phyloP scores from a whole-genome alignment of 2,329 filamentous ascomycete genomes.

The Colletotrichum sublineola region DNA sequence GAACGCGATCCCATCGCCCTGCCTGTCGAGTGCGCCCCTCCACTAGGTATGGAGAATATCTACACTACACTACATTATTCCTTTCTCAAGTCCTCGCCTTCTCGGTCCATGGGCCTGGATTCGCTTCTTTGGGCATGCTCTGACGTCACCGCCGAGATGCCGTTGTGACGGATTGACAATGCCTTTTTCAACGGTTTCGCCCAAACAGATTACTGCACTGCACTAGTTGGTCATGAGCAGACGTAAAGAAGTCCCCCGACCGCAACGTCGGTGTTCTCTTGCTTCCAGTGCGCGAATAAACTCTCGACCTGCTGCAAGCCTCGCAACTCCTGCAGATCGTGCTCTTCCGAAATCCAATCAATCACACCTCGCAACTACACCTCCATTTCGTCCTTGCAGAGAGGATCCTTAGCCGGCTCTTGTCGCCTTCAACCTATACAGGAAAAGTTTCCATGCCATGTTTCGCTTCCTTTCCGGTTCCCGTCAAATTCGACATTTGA shows the following conservation, averaged over 20 bases:
- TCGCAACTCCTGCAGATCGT: constrained; percentile 19
- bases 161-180: constrained; percentile 12
- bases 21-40: not conserved
- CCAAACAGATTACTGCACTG: constrained; percentile 28
- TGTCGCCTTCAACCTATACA: constrained; percentile 17
- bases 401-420: not conserved
- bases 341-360: constrained; percentile 16
- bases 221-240: constrained; percentile 35
- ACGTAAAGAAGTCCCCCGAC: constrained; percentile 15
- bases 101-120: constrained; percentile 7
- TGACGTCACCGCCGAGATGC: constrained; percentile 35
- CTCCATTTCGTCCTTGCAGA: not conserved
- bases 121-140: constrained; percentile 18
- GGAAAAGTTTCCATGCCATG: not conserved
- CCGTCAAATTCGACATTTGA: constrained; percentile 16
- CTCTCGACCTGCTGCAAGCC: constrained; percentile 30
- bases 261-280: constrained; percentile 18
- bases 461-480: not conserved
- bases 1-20: not conserved
- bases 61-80: no score
- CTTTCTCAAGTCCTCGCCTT: not conserved
- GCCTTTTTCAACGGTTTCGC: constrained; percentile 25
- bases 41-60: no score
- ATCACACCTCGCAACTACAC: not conserved
- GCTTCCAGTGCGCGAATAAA: constrained; percentile 38